Percentiles rank a stretch among this genome's conserved stretches.
These are phyloP conservation scores for Kentomonas sorsogonicus DNA, from an alignment of 208 protist genomes.

Conservation along the genomic window DNA sequence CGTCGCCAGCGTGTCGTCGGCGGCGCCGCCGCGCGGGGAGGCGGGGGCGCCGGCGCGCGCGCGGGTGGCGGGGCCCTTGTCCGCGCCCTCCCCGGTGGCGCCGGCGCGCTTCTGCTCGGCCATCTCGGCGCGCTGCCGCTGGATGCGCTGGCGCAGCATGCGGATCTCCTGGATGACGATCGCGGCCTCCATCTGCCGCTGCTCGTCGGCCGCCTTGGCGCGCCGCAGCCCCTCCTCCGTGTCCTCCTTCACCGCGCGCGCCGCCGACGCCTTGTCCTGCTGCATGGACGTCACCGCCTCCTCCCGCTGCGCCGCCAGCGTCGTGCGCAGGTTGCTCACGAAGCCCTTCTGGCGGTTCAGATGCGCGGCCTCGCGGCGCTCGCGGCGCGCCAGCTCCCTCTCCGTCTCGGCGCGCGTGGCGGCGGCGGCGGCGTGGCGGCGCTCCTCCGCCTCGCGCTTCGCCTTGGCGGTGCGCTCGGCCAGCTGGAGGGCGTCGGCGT, in stretches of 20 bases:
- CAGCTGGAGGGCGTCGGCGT: conserved; percentile 34
- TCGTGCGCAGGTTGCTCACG: conserved; percentile 13
- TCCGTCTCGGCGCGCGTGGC: conserved; percentile 17
- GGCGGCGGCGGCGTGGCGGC: neutral
- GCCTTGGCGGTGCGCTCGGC: conserved; percentile 7
- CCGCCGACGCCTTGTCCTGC: conserved; percentile 16
- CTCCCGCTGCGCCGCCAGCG: conserved; percentile 18
- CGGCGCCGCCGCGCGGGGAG: neutral
- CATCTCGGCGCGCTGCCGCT: conserved; percentile 14
- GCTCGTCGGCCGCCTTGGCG: conserved; percentile 17
- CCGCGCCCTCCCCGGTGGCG: too few relatives aligned
- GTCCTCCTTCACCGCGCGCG: conserved; percentile 20
- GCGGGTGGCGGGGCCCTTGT: too few relatives aligned
- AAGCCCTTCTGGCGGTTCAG: conserved; percentile 8
- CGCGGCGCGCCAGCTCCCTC: conserved; percentile 8
- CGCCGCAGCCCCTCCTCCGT: conserved; percentile 17
- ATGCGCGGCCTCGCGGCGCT: conserved; percentile 6
- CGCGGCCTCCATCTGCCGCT: conserved; percentile 11
- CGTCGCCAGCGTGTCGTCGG: neutral
- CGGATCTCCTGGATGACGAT: conserved; percentile 35
- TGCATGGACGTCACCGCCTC: conserved; percentile 11
- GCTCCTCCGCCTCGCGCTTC: conserved; percentile 9
- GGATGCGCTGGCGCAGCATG: conserved; percentile 22
- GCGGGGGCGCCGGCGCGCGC: neutral
- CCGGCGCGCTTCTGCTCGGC: conserved; percentile 7